phyloP scores from a whole-genome alignment of 2,329 filamentous ascomycete species.

The Ophiobolus disseminans region DNA sequence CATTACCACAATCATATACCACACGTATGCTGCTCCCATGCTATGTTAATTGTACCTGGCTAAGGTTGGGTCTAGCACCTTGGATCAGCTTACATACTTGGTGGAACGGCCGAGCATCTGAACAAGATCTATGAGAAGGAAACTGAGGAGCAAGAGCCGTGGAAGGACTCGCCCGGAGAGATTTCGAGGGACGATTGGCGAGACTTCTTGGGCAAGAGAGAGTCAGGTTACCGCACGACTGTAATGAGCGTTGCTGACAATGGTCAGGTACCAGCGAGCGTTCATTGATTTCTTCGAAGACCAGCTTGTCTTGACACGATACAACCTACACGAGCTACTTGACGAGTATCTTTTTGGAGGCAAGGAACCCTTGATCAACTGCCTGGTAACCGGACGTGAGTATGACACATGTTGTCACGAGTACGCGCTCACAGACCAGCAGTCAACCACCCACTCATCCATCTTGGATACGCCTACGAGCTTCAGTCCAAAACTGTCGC shows the following conservation, averaged over 20 bases:
- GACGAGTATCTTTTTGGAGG: constrained; percentile 77
- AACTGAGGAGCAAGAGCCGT: constrained; percentile 74
- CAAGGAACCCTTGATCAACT: constrained; percentile 79
- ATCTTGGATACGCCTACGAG: constrained; percentile 93
- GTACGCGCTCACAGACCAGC: not conserved
- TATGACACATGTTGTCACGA: constrained; percentile 30
- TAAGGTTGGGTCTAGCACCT: constrained; percentile 64
- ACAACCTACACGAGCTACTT: constrained; percentile 83
- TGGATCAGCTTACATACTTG: constrained; percentile 83
- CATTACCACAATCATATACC: constrained; percentile 83
- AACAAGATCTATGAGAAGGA: constrained; percentile 82
- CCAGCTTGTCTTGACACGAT: constrained; percentile 75
- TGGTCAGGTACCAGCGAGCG: constrained; percentile 76
- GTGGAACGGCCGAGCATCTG: constrained; percentile 75
- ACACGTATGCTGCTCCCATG: constrained; percentile 61
- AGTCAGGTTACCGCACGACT: constrained; percentile 52
- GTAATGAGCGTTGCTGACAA: constrained; percentile 16
- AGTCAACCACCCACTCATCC: constrained; percentile 93
- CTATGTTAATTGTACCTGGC: constrained; percentile 30
- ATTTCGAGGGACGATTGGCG: constrained; percentile 85
- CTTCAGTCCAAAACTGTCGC: constrained; percentile 83
- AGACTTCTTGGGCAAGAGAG: constrained; percentile 77
- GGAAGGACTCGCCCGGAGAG: constrained; percentile 85
- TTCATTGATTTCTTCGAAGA: constrained; percentile 98
- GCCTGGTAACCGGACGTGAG: constrained; percentile 79